Conservation (phyloP, 108 stramenopile species). For the Nitzschia sp. region DNA sequence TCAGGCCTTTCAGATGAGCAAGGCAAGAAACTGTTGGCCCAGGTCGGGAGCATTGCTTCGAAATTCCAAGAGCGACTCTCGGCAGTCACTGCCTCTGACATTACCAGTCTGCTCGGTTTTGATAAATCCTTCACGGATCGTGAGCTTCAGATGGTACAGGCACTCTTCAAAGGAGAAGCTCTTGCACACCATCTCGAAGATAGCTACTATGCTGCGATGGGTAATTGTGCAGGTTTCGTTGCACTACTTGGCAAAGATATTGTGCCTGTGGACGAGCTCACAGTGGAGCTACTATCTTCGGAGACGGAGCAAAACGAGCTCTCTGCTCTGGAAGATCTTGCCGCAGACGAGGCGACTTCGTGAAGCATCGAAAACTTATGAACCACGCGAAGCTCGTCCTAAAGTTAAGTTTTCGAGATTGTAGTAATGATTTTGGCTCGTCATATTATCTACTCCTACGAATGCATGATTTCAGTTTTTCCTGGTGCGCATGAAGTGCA, state of each 20-base stretch:
- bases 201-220: conserved; percentile 76
- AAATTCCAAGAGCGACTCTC: conserved; percentile 41
- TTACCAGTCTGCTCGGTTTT: conserved; percentile 70
- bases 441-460: too few species aligned
- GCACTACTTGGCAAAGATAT: conserved; percentile 68
- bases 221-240: conserved; percentile 66
- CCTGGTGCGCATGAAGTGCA: too few species aligned
- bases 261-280: conserved; percentile 24
- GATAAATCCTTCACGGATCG: conserved; percentile 73
- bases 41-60: conserved; percentile 14
- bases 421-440: too few species aligned
- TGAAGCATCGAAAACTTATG: too few species aligned
- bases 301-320: not conserved
- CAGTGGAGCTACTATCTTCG: not conserved
- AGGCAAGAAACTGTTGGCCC: conserved; percentile 6
- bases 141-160: conserved; percentile 68
- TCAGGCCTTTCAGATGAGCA: not conserved
- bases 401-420: too few species aligned
- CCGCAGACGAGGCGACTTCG: too few species aligned
- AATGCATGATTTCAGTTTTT: too few species aligned
- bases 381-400: too few species aligned
- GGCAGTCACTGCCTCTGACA: conserved; percentile 50
- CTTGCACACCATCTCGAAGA: conserved; percentile 84
- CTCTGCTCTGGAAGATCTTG: too few species aligned
- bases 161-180: conserved; percentile 66